phyloP scores from a whole-genome alignment of 1,284 basidiomycete species.

The Leccinum fallax region DNA sequence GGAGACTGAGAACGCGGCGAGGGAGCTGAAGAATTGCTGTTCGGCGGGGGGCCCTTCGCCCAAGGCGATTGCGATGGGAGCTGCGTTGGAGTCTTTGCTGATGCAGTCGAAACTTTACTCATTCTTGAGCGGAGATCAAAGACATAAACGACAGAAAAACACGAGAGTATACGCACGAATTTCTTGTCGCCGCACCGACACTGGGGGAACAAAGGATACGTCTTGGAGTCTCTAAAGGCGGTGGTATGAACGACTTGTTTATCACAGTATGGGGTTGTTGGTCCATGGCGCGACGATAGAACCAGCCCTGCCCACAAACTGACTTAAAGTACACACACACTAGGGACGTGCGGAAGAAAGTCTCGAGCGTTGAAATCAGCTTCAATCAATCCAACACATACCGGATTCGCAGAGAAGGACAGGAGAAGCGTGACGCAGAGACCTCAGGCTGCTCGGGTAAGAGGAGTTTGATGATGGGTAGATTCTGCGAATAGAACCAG shows the following conservation, averaged over 20 bases:
- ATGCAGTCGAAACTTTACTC: constrained; percentile 80
- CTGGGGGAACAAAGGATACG: no score
- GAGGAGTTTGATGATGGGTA: constrained; percentile 73
- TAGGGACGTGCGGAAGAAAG: constrained; percentile 59
- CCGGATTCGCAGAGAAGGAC: constrained; percentile 55
- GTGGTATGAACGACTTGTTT: no score
- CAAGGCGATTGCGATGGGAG: constrained; percentile 79
- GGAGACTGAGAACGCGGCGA: constrained; percentile 78
- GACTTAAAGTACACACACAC: no score
- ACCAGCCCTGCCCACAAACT: no score
- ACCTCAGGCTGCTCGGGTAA: constrained; percentile 69
- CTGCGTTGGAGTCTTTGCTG: constrained; percentile 70
- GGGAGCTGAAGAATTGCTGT: constrained; percentile 47
- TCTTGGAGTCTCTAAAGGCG: no score
- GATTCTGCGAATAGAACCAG: constrained; percentile 78
- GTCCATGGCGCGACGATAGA: no score
- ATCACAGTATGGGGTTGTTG: no score
- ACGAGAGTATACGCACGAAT: constrained; percentile 35
- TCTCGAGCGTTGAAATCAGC: constrained; percentile 57
- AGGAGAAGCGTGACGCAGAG: constrained; percentile 71
- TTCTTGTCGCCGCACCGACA: constrained; percentile 10
- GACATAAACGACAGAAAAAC: constrained; percentile 4
- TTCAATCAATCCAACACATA: constrained; percentile 49
- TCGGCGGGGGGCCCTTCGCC: constrained; percentile 77
- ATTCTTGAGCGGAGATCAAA: constrained; percentile 53